Evolutionary conservation across 1,284 basidiomycete genomes (phyloP), one percentile per base, ranked within the genome.

Genomic region (Lignosus rhinocerotis): DNA sequence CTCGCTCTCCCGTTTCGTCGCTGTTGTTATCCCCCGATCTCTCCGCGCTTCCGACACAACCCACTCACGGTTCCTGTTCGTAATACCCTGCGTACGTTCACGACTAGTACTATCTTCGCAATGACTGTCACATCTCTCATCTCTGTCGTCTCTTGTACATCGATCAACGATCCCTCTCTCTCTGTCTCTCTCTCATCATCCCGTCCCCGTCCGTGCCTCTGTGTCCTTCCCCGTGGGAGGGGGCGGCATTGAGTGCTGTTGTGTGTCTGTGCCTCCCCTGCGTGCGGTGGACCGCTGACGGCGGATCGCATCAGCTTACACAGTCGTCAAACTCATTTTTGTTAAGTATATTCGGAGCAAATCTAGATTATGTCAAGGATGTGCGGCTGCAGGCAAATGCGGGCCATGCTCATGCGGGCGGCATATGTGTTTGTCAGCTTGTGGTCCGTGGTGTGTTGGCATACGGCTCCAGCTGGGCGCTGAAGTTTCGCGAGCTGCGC

Each of bases 61-160:
- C 53, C 59, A 50, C 59, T 64, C 59, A 64, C 57, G 49, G 59
- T 61, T 59, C 57, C 55, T 60, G 61, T 61, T 61, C 67, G 59
- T 67, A 67, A 70, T 71, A 69, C 69, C 69, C 68, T 58, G 54
- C 60, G 62, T 62, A 59, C 60, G 62, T 61, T 66, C 66, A 69
- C 66, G 69, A 68, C 66, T 69, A 70, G 66, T 67, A 66, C 63
- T 67, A 66, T 66, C 66, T 68, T 68, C 61, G 67, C 70, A 70
- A 67, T 67, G 69, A 65, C 69, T 67, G 66, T 67, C 64, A 69
- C 65, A 57, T 60, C 63, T 67, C 61, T 67, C 65, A 60, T 66
- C 63, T 62, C 49, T 51, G 43, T 55, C 53, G 53, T 63, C 58
- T 59, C 64, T 62, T 62, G 64, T 67, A 67, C 66, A 67, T 64